Percentiles rank a stretch among this genome's conserved stretches.
These are phyloP conservation scores for Mycena belliarum DNA, from an alignment of 768 basidiomycete genomes.

Conservation along the genomic window DNA sequence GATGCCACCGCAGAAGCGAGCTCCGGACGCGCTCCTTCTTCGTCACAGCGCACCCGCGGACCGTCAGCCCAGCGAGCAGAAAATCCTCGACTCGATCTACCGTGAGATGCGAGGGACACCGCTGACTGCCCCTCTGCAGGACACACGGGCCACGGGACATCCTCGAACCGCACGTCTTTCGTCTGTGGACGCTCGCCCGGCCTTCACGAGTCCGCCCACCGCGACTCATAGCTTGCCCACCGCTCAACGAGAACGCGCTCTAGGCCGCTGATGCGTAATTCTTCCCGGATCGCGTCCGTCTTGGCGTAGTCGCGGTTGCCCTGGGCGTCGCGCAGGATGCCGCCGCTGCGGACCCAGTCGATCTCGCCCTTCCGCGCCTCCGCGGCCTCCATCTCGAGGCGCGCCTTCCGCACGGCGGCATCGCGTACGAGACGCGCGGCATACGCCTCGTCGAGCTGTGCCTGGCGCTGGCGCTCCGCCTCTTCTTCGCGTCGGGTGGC, in stretches of 20 bases:
- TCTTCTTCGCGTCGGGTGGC: slow-evolving; percentile 10
- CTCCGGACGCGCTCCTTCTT: slow-evolving; percentile 56
- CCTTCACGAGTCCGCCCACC: slow-evolving; percentile 47
- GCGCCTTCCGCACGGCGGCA: slow-evolving; percentile 18
- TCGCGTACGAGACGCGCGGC: slow-evolving; percentile 16
- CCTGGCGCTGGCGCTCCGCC: slow-evolving; percentile 9
- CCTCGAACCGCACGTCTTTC: slow-evolving; percentile 40
- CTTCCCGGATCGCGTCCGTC: slow-evolving; percentile 48
- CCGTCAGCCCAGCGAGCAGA: slow-evolving; percentile 45
- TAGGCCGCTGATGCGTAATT: slow-evolving; percentile 45
- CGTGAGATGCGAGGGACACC: slow-evolving; percentile 36
- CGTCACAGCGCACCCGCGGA: slow-evolving; percentile 42
- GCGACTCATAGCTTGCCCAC: slow-evolving; percentile 57
- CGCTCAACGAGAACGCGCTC: slow-evolving; percentile 38
- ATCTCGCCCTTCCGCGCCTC: slow-evolving; percentile 53
- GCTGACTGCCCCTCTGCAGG: slow-evolving; percentile 11
- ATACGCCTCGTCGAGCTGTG: slow-evolving; percentile 17
- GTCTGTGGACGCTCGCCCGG: slow-evolving; percentile 11
- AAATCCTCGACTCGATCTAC: slow-evolving; percentile 47
- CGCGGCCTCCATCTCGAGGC: slow-evolving; percentile 35
- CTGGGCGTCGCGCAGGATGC: slow-evolving; percentile 49
- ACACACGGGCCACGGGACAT: slow-evolving; percentile 66
- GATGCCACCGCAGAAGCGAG: slow-evolving; percentile 68
- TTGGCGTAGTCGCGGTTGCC: slow-evolving; percentile 53
- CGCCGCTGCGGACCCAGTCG: slow-evolving; percentile 62